A percentile compares a stretch with the other conserved stretches of the same genome.
Conservation (phyloP, 2,329 filamentous ascomycete species). For the Nothopassalora personata region DNA sequence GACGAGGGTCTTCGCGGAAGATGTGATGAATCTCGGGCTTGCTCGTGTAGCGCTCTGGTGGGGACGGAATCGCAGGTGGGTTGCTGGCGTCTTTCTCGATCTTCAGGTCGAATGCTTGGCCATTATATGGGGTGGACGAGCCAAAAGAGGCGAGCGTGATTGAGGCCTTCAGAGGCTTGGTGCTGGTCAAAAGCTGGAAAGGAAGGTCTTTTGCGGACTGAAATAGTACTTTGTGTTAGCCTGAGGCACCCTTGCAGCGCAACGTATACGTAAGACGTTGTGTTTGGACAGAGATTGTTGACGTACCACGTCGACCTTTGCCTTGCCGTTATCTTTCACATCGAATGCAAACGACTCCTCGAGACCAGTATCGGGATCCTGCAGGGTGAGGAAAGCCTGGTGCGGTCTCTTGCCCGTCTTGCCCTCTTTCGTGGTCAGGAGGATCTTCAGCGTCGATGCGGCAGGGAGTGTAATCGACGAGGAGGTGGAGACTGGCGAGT, state of each 20-base stretch:
- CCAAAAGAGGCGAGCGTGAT: conserved; percentile 86
- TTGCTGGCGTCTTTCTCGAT: conserved; percentile 59
- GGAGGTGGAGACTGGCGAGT: conserved; percentile 47
- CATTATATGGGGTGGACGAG: conserved; percentile 60
- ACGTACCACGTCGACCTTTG: conserved; percentile 74
- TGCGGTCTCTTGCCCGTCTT: conserved; percentile 78
- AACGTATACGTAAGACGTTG: conserved; percentile 1
- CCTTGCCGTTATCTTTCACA: conserved; percentile 84
- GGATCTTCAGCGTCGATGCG: conserved; percentile 72
- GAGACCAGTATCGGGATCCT: conserved; percentile 67
- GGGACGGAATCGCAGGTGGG: conserved; percentile 56
- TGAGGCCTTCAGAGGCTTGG: conserved; percentile 67
- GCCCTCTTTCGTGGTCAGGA: conserved; percentile 74
- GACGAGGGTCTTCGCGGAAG: conserved; percentile 75
- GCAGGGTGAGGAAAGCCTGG: conserved; percentile 84
- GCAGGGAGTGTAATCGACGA: conserved; percentile 57
- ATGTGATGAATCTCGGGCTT: conserved; percentile 82
- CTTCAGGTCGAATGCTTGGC: conserved; percentile 66
- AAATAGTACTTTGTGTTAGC: conserved; percentile 3
- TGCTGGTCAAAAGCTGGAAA: conserved; percentile 66
- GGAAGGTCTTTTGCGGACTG: conserved; percentile 89
- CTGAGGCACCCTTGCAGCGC: conserved; percentile 4
- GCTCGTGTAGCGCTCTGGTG: conserved; percentile 76
- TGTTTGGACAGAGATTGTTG: background rate
- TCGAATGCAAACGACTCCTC: conserved; percentile 82